phyloP scores from a whole-genome alignment of 164 flowering plant species.

The Tetrastigma voinierianum region DNA sequence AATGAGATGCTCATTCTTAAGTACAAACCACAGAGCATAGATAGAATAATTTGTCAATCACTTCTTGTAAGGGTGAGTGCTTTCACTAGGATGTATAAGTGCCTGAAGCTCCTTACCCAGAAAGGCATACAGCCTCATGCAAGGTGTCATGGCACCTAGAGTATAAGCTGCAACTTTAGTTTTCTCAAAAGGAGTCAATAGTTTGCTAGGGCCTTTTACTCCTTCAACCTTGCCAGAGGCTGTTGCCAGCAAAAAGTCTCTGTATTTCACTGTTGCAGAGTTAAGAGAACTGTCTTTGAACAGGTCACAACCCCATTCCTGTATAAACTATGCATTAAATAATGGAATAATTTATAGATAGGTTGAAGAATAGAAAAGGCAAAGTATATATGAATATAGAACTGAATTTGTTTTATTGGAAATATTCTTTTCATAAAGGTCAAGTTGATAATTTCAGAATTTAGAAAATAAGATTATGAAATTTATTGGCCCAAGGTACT shows the following conservation, averaged over 20 bases:
- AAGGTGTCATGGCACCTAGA: conserved; percentile 89
- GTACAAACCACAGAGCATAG: conserved; percentile 66
- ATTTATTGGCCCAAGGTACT: too few relatives aligned
- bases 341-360: neutral
- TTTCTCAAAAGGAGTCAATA: conserved; percentile 94
- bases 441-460: too few relatives aligned
- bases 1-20: neutral
- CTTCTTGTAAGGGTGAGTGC: conserved; percentile 58
- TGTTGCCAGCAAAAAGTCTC: conserved; percentile 83
- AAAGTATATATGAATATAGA: too few relatives aligned
- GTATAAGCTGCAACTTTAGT: conserved; percentile 95
- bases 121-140: conserved; percentile 87
- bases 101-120: conserved; percentile 65
- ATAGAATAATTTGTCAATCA: conserved; percentile 78
- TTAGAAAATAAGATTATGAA: too few relatives aligned
- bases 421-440: too few relatives aligned
- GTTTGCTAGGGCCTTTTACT: conserved; percentile 75
- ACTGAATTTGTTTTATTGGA: too few relatives aligned
- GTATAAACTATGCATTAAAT: conserved; percentile 27
- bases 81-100: conserved; percentile 36
- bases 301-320: conserved; percentile 81
- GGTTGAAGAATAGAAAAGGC: neutral
- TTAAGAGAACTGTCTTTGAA: conserved; percentile 44
- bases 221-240: conserved; percentile 96
- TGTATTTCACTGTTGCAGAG: conserved; percentile 68